A percentile compares a stretch with the other conserved stretches of the same genome.
Conservation (phyloP, 2,329 filamentous ascomycete species). For the Orbilia quercus region DNA sequence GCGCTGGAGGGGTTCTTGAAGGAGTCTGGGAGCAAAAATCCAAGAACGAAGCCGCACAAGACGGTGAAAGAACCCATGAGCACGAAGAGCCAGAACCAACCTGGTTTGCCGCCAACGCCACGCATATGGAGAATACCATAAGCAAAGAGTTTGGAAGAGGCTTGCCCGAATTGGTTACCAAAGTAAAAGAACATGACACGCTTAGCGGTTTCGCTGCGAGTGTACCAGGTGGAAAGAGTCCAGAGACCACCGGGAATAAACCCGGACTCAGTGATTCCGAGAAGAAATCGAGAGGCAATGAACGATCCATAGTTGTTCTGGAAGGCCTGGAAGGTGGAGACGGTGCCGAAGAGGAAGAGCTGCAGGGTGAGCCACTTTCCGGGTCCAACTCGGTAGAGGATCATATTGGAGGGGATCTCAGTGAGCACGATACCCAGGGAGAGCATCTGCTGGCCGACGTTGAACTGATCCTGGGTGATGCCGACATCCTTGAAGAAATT, state of each 20-base stretch:
- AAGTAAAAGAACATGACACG: conserved; percentile 70
- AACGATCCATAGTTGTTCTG: conserved; percentile 66
- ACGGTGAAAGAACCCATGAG: conserved; percentile 70
- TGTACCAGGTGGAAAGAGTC: conserved; percentile 70
- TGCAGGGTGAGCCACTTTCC: conserved; percentile 69
- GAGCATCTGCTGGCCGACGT: conserved; percentile 69
- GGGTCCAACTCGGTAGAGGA: conserved; percentile 68
- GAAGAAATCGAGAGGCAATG: conserved; percentile 67
- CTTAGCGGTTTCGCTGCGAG: conserved; percentile 67
- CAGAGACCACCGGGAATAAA: conserved; percentile 69
- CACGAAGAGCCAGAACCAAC: conserved; percentile 71
- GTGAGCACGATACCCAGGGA: conserved; percentile 67
- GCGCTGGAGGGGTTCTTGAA: conserved; percentile 65
- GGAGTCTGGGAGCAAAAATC: conserved; percentile 65
- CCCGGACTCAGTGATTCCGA: conserved; percentile 69
- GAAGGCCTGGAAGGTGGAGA: conserved; percentile 70
- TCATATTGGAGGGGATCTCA: conserved; percentile 68
- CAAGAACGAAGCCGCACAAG: conserved; percentile 64
- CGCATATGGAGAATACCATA: conserved; percentile 67
- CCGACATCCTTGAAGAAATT: conserved; percentile 67
- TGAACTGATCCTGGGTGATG: conserved; percentile 68
- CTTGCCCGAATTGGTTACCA: conserved; percentile 68
- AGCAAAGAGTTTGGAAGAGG: conserved; percentile 64
- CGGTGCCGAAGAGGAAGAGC: conserved; percentile 68
- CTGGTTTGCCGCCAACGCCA: conserved; percentile 65